Evolutionary conservation across 225 moss, liverwort and hornwort genomes (phyloP), one percentile per base, ranked within the genome.

Genomic region (Physcomitrellopsis africana): DNA sequence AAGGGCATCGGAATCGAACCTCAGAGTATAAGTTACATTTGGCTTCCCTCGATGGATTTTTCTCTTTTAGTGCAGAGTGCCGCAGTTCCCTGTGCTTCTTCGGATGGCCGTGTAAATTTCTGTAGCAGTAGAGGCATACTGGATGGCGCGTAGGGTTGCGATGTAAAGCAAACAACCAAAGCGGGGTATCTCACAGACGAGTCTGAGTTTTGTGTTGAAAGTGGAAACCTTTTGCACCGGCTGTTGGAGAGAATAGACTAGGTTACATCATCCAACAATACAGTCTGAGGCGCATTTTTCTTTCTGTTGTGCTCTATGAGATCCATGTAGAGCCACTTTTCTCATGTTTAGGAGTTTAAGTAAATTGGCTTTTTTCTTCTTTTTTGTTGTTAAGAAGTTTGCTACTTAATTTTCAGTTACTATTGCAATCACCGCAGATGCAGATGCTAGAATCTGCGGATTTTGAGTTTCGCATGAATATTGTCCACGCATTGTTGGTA

Each of bases 131-230:
- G 56, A 57, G 56, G 8, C 23, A 9, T 57, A 22, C 23, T 16
- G 23, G 11, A 57, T 57, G 56, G 56, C 23, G 56, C 10, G 16
- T 57, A 57, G 32, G 56, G 56, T 57, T 23, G 56, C 23, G 22
- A 22, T 22, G 9, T 23, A 23, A 57, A 19, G 3, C 18, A 19
- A 16, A 54, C 19, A 23, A 57, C 23, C 23, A 57, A 55, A 57
- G 23, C 56, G 22, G 22, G 20, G 5, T 9, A 10, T 57, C 20
- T 57, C 56, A 7, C 56, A 57, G 56, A 8, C 24, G 23, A 10
- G 56, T 57, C 0, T 11, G 56, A 57, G 56, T 57, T 20, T 57
- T 57, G 56, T 57, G 23, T 57, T 57, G 56, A 53, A 57, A 57
- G 22, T 57, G 56, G 10, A 57, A 57, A 57, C 23, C 23, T 20